Evolutionary conservation across 331 rosid genomes (phyloP).

Genomic region (Pyracantha coccinea): DNA sequence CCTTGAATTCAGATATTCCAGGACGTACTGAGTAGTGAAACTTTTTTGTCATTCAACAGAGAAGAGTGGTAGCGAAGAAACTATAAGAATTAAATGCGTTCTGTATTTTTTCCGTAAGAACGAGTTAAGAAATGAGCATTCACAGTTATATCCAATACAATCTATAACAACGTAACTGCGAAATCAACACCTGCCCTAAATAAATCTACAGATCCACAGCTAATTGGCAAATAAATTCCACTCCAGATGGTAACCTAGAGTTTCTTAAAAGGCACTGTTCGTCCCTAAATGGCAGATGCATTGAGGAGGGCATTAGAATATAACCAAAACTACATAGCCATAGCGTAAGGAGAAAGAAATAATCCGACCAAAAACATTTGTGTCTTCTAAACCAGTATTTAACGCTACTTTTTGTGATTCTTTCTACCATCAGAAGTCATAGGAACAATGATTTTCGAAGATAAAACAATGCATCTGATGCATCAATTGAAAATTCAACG

Average conservation of each 20-base stretch:
- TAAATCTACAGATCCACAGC: background rate
- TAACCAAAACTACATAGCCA: no score
- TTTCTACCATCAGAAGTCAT: background rate
- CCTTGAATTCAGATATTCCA: no score
- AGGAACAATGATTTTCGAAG: background rate
- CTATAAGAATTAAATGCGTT: background rate
- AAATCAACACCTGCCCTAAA: background rate
- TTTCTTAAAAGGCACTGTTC: no score
- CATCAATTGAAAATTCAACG: background rate
- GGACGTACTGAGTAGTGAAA: no score
- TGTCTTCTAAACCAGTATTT: background rate
- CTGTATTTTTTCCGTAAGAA: background rate
- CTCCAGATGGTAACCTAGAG: background rate
- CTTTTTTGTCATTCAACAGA: no score
- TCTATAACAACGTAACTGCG: background rate
- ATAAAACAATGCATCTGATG: background rate
- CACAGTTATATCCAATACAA: background rate
- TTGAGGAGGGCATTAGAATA: no score
- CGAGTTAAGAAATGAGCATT: background rate
- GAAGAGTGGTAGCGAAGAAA: no score
- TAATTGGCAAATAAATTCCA: background rate
- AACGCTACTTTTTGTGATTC: background rate
- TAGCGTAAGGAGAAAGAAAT: background rate
- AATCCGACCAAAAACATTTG: background rate
- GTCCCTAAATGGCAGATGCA: no score